Evolutionary conservation across 1,284 basidiomycete species (phyloP), one percentile per base, ranked within the genome.

Genomic region (Anthracocystis walkeri): DNA sequence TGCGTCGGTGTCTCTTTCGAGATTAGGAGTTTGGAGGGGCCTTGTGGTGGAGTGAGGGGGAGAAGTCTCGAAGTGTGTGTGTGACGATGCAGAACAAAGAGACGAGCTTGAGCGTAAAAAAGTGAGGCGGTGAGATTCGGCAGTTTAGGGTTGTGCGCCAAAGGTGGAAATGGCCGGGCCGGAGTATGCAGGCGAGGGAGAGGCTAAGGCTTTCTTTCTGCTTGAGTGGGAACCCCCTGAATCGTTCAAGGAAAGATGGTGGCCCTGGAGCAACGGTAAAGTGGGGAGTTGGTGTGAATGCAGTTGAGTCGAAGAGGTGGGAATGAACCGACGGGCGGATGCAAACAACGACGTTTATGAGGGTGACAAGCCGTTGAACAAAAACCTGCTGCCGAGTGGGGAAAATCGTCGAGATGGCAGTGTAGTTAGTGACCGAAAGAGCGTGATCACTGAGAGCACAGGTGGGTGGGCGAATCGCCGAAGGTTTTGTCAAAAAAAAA

Each of bases 81-180:
- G 23, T 48, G 46, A 10, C 7, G 11, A 29, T 29, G 46, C 46
- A 29, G 16, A n/a, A 29, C 18, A 18, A 18, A 49, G 48, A 49
- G 27, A 31, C 48, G 31, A 49, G 29, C 48, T 49, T 29, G 48
- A 49, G 48, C 48, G 48, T 23, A 49, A 49, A 49, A 20, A 49
- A 20, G 27, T 31, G 14, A 46, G 31, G 25, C 14, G 18, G 48
- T 31, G 48, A 49, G 48, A 49, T 49, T 7, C 48, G 27, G 25
- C 23, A 4, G 16, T 25, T 29, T 48, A 29, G 46, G 46, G 46
- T 48, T 48, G 46, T n/a, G 29, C n/a, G 48, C 29, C 48, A 31
- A 31, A n/a, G 29, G 31, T 49, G 48, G 48, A 49, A 29, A 49
- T 49, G 48, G 18, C 48, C 48, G 48, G 18, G 31, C 31, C 29